Evolutionary conservation across 1,139 yeast genomes (phyloP), one percentile per base, ranked within the genome.

Genomic region (Taphrina confusa): DNA sequence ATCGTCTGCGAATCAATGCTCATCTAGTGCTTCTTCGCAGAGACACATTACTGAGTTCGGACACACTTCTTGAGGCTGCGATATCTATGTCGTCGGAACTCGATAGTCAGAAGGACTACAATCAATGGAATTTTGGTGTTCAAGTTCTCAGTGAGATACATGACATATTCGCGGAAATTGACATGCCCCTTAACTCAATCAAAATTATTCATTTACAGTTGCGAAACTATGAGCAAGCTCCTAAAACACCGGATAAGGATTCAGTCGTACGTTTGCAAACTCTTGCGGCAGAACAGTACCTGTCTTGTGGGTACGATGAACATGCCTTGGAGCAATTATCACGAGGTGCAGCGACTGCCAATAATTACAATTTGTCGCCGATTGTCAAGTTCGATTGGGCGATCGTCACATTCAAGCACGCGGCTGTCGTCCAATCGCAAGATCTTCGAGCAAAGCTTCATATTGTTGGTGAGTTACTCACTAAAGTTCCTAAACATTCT

Each of bases 271-370:
- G 16, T 9, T 18, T 45, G 22, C 25, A 2, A 8, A 14, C 18
- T 16, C 12, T 16, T 1, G 31, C 50, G n/a, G 50, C 50, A 8
- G 50, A 45, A 16, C 25, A 14, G 23, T 14, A 18, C 37, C 12
- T 18, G 11, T 18, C 25, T 28, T 30, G 34, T 45, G 50, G 50
- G 25, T 45, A 45, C n/a, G 37, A 45, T 45, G 50, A 37, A 8
- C 28, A 25, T 18, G 50, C 50, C 28, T 28, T 25, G 23, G 6
- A 6, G 11, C 31, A 42, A 11, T 18, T 42, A 18, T 8, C 47
- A 12, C 47, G 14, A 23, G 31, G 31, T 42, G 31, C 31, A 27
- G n/a, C 5, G 14, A 4, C 14, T 18, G 30, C 11, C 31, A 23
- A 28, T 42, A 11, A 18, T 11, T 9, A 20, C n/a, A 31, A 23